phyloP scores from a whole-genome alignment of 2,329 filamentous ascomycete species.

The Magnaporthiopsis rhizophila region DNA sequence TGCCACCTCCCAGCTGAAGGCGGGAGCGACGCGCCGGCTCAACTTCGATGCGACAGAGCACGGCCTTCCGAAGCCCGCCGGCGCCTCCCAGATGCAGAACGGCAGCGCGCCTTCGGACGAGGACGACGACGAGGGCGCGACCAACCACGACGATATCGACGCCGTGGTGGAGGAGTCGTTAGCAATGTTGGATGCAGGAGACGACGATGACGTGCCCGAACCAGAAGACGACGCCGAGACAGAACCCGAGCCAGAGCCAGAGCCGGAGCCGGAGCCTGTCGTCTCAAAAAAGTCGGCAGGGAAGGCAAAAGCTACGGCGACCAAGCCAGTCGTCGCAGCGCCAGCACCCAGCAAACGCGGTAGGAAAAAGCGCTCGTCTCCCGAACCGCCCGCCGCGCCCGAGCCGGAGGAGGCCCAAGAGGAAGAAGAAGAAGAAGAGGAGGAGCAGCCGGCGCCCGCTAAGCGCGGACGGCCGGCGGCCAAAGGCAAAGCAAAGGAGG shows the following conservation, averaged over 20 bases:
- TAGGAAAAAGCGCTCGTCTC: not conserved
- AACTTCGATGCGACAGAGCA: conserved; percentile 35
- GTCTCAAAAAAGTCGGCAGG: not conserved
- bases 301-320: not conserved
- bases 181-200: conserved; percentile 27
- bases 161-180: conserved; percentile 31
- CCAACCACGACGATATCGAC: conserved; percentile 15
- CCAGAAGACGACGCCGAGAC: not conserved
- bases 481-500: conserved; percentile 1
- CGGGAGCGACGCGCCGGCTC: conserved; percentile 43
- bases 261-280: conserved; percentile 1
- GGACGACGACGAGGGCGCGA: conserved; percentile 17
- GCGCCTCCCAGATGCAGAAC: conserved; percentile 10
- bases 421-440: not conserved
- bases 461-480: not conserved
- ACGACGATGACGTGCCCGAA: conserved; percentile 13
- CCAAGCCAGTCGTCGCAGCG: not conserved
- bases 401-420: not conserved
- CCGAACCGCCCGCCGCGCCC: not conserved
- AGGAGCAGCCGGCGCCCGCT: not conserved
- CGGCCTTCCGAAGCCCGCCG: conserved; percentile 11
- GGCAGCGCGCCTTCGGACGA: conserved; percentile 21
- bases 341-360: not conserved
- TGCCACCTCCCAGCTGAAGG: conserved; percentile 16
- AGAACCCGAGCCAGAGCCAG: conserved; percentile 3